phyloP scores from a whole-genome alignment of 495 filamentous ascomycete species.

The Trichocladium antarcticum region DNA sequence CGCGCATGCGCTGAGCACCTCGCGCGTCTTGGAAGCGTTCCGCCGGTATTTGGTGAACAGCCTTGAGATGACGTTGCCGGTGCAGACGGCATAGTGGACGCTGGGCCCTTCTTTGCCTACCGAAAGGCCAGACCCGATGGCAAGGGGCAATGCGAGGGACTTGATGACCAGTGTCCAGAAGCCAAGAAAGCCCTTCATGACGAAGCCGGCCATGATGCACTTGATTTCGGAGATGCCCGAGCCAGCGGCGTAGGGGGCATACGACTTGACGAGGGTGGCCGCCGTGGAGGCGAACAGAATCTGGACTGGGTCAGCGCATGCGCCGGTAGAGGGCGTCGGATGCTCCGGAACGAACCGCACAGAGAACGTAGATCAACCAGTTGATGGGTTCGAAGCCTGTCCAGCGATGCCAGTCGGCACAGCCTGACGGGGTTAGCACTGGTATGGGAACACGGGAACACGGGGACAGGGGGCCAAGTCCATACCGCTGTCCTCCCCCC shows the following conservation, averaged over 20 bases:
- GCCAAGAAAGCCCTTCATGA: constrained; percentile 97
- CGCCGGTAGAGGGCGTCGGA: neutral
- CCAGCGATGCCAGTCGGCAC: constrained; percentile 85
- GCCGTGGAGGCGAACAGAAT: constrained; percentile 71
- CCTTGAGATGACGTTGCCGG: constrained; percentile 90
- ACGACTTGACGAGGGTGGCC: constrained; percentile 78
- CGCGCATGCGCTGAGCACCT: constrained; percentile 88
- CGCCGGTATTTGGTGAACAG: constrained; percentile 87
- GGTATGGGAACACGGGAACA: too few species aligned
- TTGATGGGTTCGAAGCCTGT: constrained; percentile 66
- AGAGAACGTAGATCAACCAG: constrained; percentile 80
- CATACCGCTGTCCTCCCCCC: constrained; percentile 81
- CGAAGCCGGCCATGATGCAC: constrained; percentile 98
- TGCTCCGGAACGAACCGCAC: constrained; percentile 50
- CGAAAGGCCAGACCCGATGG: constrained; percentile 89
- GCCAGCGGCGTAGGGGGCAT: constrained; percentile 92
- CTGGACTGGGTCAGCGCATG: constrained; percentile 31
- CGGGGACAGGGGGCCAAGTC: too few species aligned
- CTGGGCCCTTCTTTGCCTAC: constrained; percentile 97
- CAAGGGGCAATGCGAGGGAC: constrained; percentile 78
- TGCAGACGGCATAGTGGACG: constrained; percentile 96
- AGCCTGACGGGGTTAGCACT: too few species aligned
- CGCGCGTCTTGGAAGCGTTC: constrained; percentile 89
- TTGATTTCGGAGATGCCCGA: constrained; percentile 99
- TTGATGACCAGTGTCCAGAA: constrained; percentile 91